Conservation (phyloP, 2,329 filamentous ascomycete genomes). For the Septoria petroselini region DNA sequence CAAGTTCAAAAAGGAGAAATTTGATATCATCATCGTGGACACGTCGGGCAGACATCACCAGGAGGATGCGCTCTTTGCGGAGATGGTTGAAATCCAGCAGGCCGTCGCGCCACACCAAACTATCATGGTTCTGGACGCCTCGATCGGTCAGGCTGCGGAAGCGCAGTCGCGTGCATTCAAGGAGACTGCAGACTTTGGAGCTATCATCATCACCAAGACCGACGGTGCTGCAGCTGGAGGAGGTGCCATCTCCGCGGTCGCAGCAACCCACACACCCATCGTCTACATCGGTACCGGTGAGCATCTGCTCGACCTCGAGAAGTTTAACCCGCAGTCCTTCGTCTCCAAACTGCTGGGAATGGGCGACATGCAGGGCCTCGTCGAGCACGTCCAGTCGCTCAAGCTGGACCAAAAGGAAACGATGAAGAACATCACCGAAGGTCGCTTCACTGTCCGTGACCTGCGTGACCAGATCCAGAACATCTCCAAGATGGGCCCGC, state of each 20-base stretch:
- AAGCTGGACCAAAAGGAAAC: constrained; percentile 98
- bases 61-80: constrained; percentile 89
- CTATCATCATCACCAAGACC: constrained; percentile 98
- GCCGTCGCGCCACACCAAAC: constrained; percentile 93
- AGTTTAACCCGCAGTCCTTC: constrained; percentile 89
- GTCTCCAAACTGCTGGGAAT: constrained; percentile 92
- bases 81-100: constrained; percentile 94
- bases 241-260: constrained; percentile 95
- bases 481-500: constrained; percentile 99
- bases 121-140: constrained; percentile 95
- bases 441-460: constrained; percentile 92
- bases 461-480: constrained; percentile 92
- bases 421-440: constrained; percentile 97
- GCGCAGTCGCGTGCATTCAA: constrained; percentile 96
- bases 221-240: constrained; percentile 93
- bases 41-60: constrained; percentile 93
- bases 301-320: constrained; percentile 91
- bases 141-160: constrained; percentile 94
- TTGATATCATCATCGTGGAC: constrained; percentile 98
- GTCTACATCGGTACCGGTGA: constrained; percentile 98
- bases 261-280: constrained; percentile 92
- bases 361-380: constrained; percentile 91
- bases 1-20: constrained; percentile 97
- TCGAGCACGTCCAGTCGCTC: constrained; percentile 93
- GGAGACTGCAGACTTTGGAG: constrained; percentile 91